Base-by-base conservation (phyloP, 768 basidiomycete species). In the Tephrocybe sp. region DNA sequence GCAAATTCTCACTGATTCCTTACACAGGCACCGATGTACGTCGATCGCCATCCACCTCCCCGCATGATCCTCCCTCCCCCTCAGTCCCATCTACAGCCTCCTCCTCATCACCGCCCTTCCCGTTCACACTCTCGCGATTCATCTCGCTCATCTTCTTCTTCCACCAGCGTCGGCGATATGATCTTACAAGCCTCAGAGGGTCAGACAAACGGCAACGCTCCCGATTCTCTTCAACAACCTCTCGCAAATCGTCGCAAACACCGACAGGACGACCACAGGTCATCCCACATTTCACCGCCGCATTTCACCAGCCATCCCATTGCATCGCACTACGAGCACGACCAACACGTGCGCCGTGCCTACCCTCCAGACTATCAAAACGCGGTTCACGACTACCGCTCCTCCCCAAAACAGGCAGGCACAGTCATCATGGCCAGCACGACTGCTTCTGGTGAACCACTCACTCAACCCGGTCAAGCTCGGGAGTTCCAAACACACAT, bases 401-500 rank as follows among this genome's bases (percentile, higher is more conserved):
- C 30, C 48, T 30, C 52, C 9, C 47, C 45, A n/a, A 47, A 47
- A 33, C 52, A 53, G 38, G 19, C 63, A 53, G 43, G 22, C 42
- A 34, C 42, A 13, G 47, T 40, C 34, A 43, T 48, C 62, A 11
- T 45, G 21, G 8, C 41, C n/a, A 40, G 43, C 34, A 46, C 57
- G 52, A 45, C 61, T 52, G 33, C 61, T 53, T 39, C 45, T 44
- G 54, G 48, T 10, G 57, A 59, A 43, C 60, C 49, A 56, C 64
- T 55, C 25, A 59, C 23, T 24, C 64, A 61, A 42, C 61, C 59
- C 23, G 65, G 60, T 21, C 69, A 69, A 55, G 57, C 61, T 23
- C 66, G 67, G 45, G 62, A 67, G 34, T 81, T 81, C 51, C 81
- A 83, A 53, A 84, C 81, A 0, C 85, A 87, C 60, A 79, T 86